Conservation (phyloP, 331 rosid genomes). For the Phaseolus coccineus region DNA sequence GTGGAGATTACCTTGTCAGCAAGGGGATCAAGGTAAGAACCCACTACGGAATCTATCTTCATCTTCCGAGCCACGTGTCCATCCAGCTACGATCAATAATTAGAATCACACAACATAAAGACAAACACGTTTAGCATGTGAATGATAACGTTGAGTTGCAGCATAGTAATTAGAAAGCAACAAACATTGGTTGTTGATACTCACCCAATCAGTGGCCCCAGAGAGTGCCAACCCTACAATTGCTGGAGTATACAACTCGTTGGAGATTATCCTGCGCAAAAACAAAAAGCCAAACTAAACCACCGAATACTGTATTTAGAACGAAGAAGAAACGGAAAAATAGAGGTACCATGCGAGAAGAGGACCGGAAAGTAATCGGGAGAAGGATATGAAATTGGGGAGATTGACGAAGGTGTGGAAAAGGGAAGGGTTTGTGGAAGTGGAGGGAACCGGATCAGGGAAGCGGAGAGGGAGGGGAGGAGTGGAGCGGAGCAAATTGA, state of each 20-base stretch:
- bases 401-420: conserved; percentile 64
- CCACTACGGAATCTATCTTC: conserved; percentile 94
- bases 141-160: background rate
- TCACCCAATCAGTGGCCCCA: conserved; percentile 96
- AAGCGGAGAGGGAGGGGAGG: conserved; percentile 50
- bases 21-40: conserved; percentile 96
- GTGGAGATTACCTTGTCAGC: conserved; percentile 78
- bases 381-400: conserved; percentile 77
- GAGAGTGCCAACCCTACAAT: conserved; percentile 82
- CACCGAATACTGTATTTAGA: background rate
- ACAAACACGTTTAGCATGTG: conserved; percentile 6
- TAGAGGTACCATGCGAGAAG: conserved; percentile 81
- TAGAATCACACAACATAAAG: conserved; percentile 7
- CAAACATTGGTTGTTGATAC: conserved; percentile 42
- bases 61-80: conserved; percentile 89
- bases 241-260: conserved; percentile 75
- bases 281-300: conserved; percentile 28
- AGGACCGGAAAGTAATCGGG: conserved; percentile 84
- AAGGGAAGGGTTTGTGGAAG: conserved; percentile 27
- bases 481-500: conserved; percentile 58
- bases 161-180: background rate
- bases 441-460: conserved; percentile 51
- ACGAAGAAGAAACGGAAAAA: background rate
- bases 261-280: conserved; percentile 76
- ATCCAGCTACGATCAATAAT: conserved; percentile 63